A percentile compares a stretch with the other conserved stretches of the same genome.
These are phyloP conservation scores for Phytophthora litchii DNA, from an alignment of 352 stramenopile genomes.

Conservation along the genomic window DNA sequence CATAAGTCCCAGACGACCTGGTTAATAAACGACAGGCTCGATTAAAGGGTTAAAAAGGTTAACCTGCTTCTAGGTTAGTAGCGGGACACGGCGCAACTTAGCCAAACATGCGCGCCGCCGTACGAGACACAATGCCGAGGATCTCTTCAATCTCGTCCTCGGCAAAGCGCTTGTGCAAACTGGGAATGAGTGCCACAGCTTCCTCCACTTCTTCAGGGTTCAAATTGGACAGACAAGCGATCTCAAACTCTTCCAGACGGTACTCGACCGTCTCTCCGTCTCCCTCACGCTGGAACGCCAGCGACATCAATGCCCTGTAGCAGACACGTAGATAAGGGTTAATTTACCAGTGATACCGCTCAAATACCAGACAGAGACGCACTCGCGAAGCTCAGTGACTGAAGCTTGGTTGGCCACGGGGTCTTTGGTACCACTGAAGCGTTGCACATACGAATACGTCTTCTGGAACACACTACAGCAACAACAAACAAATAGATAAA, in stretches of 20 bases:
- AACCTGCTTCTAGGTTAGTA: too few relatives aligned
- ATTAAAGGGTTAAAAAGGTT: too few relatives aligned
- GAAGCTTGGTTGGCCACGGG: slow-evolving; percentile 90
- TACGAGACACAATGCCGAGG: slow-evolving; percentile 86
- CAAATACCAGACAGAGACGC: slow-evolving; percentile 25
- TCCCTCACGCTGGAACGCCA: slow-evolving; percentile 84
- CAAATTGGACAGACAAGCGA: slow-evolving; percentile 89
- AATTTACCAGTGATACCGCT: background rate
- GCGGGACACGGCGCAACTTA: slow-evolving; percentile 18
- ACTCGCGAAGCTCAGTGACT: slow-evolving; percentile 89
- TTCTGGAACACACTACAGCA: slow-evolving; percentile 86
- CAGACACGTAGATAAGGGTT: background rate
- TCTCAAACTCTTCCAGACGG: slow-evolving; percentile 90
- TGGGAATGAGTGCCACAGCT: slow-evolving; percentile 87
- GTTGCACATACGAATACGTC: slow-evolving; percentile 92
- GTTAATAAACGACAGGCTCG: too few relatives aligned
- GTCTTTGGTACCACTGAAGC: slow-evolving; percentile 92
- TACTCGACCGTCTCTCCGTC: slow-evolving; percentile 73
- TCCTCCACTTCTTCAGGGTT: slow-evolving; percentile 91
- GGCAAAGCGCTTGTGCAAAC: slow-evolving; percentile 86
- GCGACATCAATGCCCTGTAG: slow-evolving; percentile 80
- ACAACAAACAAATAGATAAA: background rate
- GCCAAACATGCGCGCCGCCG: slow-evolving; percentile 86
- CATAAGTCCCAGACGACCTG: too few relatives aligned
- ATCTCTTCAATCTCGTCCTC: slow-evolving; percentile 93